phyloP scores from a whole-genome alignment of 2,329 filamentous ascomycete species.

The Aureobasidium sp. region DNA sequence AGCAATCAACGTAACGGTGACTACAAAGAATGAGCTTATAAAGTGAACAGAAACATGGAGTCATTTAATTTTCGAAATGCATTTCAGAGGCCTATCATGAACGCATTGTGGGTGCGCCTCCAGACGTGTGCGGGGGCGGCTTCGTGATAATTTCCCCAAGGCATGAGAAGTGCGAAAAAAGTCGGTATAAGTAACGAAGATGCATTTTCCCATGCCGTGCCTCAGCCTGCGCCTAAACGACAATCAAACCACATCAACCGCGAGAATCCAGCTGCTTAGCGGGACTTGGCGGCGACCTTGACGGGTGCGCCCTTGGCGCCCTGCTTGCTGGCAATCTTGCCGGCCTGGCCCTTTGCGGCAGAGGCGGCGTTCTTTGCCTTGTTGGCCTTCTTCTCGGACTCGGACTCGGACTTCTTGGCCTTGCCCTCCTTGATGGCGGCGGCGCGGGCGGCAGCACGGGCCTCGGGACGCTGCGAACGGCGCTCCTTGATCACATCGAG shows the following conservation, averaged over 20 bases:
- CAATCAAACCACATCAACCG: conserved; percentile 13
- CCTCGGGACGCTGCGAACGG: conserved; percentile 88
- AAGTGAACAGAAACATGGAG: conserved; percentile 6
- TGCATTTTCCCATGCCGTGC: conserved; percentile 13
- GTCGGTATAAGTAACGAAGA: conserved; percentile 12
- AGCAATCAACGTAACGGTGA: neutral
- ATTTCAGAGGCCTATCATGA: conserved; percentile 14
- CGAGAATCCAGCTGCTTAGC: conserved; percentile 4
- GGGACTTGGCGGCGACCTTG: conserved; percentile 13
- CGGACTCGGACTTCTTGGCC: conserved; percentile 88
- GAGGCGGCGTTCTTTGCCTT: conserved; percentile 86
- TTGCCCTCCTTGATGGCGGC: conserved; percentile 95
- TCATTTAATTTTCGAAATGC: conserved; percentile 12
- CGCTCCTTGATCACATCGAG: conserved; percentile 99
- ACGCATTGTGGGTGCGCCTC: conserved; percentile 13
- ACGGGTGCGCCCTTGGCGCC: conserved; percentile 73
- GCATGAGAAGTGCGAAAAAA: conserved; percentile 11
- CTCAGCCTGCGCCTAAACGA: conserved; percentile 16
- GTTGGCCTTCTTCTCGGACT: conserved; percentile 95
- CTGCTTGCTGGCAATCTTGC: conserved; percentile 90
- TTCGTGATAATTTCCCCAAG: conserved; percentile 10
- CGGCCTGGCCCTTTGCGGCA: conserved; percentile 66
- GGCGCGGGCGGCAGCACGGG: conserved; percentile 79
- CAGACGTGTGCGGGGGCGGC: conserved; percentile 11
- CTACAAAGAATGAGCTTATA: neutral